These are phyloP conservation scores for Blastomyces gilchristii DNA, from an alignment of 2,329 filamentous ascomycete species.

Conservation along the genomic window DNA sequence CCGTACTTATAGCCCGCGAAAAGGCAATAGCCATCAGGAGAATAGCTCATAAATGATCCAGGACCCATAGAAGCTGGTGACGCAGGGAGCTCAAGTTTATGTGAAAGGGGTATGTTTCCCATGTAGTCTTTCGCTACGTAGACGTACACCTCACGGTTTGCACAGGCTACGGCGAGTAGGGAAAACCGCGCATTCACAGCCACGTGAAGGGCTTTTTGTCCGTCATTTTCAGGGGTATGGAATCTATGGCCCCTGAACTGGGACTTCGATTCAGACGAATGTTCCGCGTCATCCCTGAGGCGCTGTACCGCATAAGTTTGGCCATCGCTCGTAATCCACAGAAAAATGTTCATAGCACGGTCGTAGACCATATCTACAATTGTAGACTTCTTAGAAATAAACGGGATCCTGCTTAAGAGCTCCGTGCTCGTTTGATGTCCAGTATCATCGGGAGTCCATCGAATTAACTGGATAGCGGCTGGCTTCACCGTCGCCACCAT, in stretches of 20 bases:
- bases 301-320: slow-evolving; percentile 85
- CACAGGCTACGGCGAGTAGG: slow-evolving; percentile 75
- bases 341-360: slow-evolving; percentile 87
- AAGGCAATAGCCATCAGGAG: slow-evolving; percentile 89
- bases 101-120: slow-evolving; percentile 82
- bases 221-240: slow-evolving; percentile 55
- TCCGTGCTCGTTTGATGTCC: slow-evolving; percentile 85
- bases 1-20: slow-evolving; percentile 88
- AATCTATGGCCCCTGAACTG: slow-evolving; percentile 89
- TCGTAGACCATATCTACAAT: slow-evolving; percentile 86
- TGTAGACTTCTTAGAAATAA: slow-evolving; percentile 66
- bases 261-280: slow-evolving; percentile 46
- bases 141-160: slow-evolving; percentile 69
- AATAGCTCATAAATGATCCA: slow-evolving; percentile 70
- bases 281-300: slow-evolving; percentile 30
- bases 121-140: slow-evolving; percentile 89
- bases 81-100: slow-evolving; percentile 60
- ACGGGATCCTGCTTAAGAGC: slow-evolving; percentile 74
- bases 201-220: slow-evolving; percentile 57
- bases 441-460: slow-evolving; percentile 75
- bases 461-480: slow-evolving; percentile 90
- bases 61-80: slow-evolving; percentile 58
- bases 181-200: slow-evolving; percentile 94
- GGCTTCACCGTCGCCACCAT: slow-evolving; percentile 86
- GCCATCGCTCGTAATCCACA: slow-evolving; percentile 85